Evolutionary conservation across 805 yeast species (phyloP), one percentile per base, ranked within the genome.

Genomic region (Pichia eremophila): DNA sequence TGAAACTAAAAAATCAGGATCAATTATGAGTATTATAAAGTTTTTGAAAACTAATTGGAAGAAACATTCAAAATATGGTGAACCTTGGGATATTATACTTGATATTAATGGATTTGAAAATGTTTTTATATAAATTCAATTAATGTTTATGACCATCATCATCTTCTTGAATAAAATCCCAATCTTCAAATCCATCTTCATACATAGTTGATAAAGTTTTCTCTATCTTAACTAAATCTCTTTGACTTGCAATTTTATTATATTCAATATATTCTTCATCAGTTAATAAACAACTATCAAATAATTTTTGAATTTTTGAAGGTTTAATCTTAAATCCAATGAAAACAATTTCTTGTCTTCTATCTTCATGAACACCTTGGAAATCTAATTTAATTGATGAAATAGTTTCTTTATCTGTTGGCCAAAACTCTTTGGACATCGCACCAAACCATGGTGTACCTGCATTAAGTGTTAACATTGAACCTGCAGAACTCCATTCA

Each of bases 271-370:
- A 64, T 49, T 73, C 77, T 18, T 61, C 59, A 46, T 72, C 73
- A 8, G 59, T 67, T 37, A 73, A 51, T 44, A 73, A 59, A 52
- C 76, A 72, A 8, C 54, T 45, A 48, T 73, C 71, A 41, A 73
- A 51, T 2, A 50, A 64, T 36, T 59, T 51, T 9, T 62, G 54
- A 8, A 72, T 50, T 12, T 53, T 56, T 5, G 44, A 48, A 41
- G 59, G 58, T 44, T 70, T 58, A 6, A 72, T 53, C 12, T 61
- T 56, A 18, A 69, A 56, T 2, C 76, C 77, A 50, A 73, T 72
- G 47, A 72, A 67, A 1, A 73, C 77, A 25, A 73, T 49, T 51
- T 73, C 76, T 49, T 73, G 71, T 40, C 73, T 57, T 41, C 75
- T 62, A 47, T 73, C 76, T 4, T 75, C 75, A 50, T 59, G 62